phyloP scores from a whole-genome alignment of 2,329 filamentous ascomycete genomes.

The Botrytis pseudocinerea region DNA sequence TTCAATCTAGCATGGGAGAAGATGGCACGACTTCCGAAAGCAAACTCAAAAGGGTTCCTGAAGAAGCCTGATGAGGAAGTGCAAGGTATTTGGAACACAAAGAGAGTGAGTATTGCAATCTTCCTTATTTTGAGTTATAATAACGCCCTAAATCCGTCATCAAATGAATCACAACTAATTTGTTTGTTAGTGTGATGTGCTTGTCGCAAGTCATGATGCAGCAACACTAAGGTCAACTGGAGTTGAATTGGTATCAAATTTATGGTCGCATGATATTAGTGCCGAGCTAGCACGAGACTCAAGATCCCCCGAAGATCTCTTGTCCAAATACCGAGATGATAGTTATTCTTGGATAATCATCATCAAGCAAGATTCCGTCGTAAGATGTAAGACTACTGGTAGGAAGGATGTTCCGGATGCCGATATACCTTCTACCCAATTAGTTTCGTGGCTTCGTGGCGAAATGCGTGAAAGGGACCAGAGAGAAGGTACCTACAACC shows the following conservation, averaged over 20 bases:
- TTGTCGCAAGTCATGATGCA: slow-evolving; percentile 85
- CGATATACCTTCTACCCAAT: slow-evolving; percentile 71
- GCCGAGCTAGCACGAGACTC: slow-evolving; percentile 84
- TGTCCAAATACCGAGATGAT: slow-evolving; percentile 74
- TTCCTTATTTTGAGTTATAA: neutral
- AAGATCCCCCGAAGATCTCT: slow-evolving; percentile 75
- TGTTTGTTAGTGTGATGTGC: slow-evolving; percentile 70
- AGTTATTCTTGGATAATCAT: slow-evolving; percentile 85
- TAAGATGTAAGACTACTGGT: slow-evolving; percentile 78
- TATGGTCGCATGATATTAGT: slow-evolving; percentile 83
- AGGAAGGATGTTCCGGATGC: slow-evolving; percentile 73
- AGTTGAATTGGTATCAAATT: slow-evolving; percentile 71
- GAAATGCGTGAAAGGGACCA: slow-evolving; percentile 80
- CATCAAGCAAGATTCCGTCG: slow-evolving; percentile 72
- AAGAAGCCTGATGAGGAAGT: slow-evolving; percentile 69
- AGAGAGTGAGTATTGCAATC: slow-evolving; percentile 57
- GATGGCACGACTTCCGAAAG: slow-evolving; percentile 53
- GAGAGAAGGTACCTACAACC: slow-evolving; percentile 52
- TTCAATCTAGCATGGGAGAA: slow-evolving; percentile 90
- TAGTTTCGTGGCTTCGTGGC: slow-evolving; percentile 76
- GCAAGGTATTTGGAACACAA: slow-evolving; percentile 59
- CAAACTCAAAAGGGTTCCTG: slow-evolving; percentile 58
- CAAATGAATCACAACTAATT: neutral
- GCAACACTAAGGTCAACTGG: slow-evolving; percentile 73
- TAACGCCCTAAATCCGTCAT: neutral